A percentile compares a stretch with the other conserved stretches of the same genome.
Evolutionary conservation across 306 rosid genomes (phyloP).

Genomic region (Vigna hirtella): DNA sequence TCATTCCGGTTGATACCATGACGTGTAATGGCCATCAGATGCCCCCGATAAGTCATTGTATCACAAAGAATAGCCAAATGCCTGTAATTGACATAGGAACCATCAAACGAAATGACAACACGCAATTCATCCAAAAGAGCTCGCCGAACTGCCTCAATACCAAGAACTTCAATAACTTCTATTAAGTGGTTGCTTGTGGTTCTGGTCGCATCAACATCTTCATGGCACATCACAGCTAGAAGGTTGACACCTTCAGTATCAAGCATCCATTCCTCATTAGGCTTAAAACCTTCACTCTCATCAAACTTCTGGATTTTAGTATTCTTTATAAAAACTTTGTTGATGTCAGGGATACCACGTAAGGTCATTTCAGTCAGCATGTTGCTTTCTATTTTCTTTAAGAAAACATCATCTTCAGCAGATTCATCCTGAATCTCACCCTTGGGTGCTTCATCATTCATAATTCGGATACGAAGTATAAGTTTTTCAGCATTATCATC

Average conservation of each 20-base stretch:
- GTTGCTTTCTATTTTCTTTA: constrained; percentile 95
- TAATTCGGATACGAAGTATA: constrained; percentile 94
- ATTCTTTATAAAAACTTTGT: constrained; percentile 90
- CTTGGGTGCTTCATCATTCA: constrained; percentile 96
- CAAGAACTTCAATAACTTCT: constrained; percentile 97
- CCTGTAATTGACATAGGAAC: constrained; percentile 94
- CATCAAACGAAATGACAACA: constrained; percentile 96
- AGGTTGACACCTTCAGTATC: constrained; percentile 99
- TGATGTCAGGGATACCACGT: constrained; percentile 92
- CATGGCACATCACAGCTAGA: constrained; percentile 92
- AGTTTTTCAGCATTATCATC: constrained; percentile 97
- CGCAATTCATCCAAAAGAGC: constrained; percentile 89
- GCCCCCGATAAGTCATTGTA: constrained; percentile 98
- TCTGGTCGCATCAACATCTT: constrained; percentile 88
- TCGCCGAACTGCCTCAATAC: constrained; percentile 96
- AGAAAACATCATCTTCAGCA: constrained; percentile 96
- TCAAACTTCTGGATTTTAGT: constrained; percentile 87
- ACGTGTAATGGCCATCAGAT: constrained; percentile 99
- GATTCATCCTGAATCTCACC: constrained; percentile 92
- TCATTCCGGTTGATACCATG: constrained; percentile 97
- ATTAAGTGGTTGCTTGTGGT: constrained; percentile 97
- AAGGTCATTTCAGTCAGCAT: constrained; percentile 99
- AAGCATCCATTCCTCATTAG: constrained; percentile 97
- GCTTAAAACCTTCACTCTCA: constrained; percentile 80
- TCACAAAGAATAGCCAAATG: constrained; percentile 98